Percentiles rank a stretch among this genome's conserved stretches.
These are phyloP conservation scores for Toxicodendron radicans DNA, from an alignment of 345 rosid species.

Conservation along the genomic window DNA sequence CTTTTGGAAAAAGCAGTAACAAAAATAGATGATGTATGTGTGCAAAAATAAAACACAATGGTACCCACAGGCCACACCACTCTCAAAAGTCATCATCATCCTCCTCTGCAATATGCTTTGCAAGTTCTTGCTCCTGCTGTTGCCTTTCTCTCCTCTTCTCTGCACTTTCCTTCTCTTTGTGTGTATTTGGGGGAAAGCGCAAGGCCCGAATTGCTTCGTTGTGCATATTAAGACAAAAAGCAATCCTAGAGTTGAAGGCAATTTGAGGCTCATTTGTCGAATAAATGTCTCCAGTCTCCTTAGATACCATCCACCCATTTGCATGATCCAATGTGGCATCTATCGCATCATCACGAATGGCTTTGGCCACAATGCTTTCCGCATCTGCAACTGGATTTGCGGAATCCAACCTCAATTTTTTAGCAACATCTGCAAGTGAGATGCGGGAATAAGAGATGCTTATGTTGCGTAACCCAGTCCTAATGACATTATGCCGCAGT, in stretches of 20 bases:
- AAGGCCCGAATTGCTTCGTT: slow-evolving; percentile 83
- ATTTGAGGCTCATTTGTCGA: slow-evolving; percentile 88
- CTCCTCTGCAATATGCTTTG: slow-evolving; percentile 85
- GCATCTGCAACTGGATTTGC: slow-evolving; percentile 71
- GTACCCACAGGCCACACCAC: neutral
- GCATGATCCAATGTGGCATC: slow-evolving; percentile 80
- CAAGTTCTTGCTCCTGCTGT: slow-evolving; percentile 87
- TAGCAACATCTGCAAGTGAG: slow-evolving; percentile 66
- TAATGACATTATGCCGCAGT: slow-evolving; percentile 76
- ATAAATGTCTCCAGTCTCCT: slow-evolving; percentile 85
- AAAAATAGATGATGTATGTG: neutral
- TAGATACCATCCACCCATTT: slow-evolving; percentile 73
- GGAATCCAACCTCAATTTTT: slow-evolving; percentile 59
- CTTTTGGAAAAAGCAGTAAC: neutral
- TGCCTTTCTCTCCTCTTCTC: slow-evolving; percentile 85
- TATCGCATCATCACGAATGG: slow-evolving; percentile 83
- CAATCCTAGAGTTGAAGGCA: slow-evolving; percentile 83
- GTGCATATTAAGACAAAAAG: slow-evolving; percentile 86
- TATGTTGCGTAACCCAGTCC: slow-evolving; percentile 77
- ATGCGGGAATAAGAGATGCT: slow-evolving; percentile 77
- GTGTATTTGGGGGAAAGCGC: slow-evolving; percentile 71
- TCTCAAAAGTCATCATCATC: slow-evolving; percentile 78
- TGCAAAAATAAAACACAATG: neutral
- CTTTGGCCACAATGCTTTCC: slow-evolving; percentile 82
- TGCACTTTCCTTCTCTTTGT: slow-evolving; percentile 77